phyloP scores from a whole-genome alignment of 495 filamentous ascomycete species.

The Penicillium verhagenii region DNA sequence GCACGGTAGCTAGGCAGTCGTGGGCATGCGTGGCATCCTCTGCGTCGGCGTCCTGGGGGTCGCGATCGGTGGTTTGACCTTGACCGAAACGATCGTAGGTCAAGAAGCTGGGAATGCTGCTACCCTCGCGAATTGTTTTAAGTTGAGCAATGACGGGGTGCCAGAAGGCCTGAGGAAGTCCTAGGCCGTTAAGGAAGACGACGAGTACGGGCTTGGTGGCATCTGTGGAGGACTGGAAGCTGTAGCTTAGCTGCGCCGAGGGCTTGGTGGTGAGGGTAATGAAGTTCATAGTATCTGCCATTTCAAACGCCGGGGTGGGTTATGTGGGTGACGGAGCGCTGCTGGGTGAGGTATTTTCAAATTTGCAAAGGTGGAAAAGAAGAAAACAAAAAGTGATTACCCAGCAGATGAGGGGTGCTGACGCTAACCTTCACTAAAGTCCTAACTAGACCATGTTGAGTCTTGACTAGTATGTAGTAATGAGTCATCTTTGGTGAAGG shows the following conservation, averaged over 20 bases:
- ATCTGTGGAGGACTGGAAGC: conserved; percentile 16
- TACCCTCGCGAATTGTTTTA: conserved; percentile 23
- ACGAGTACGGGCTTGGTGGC: conserved; percentile 36
- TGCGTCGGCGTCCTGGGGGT: conserved; percentile 48
- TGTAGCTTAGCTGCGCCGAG: conserved; percentile 26
- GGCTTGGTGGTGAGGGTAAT: conserved; percentile 30
- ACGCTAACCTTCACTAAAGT: too few species aligned
- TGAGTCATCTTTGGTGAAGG: too few species aligned
- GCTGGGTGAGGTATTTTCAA: too few species aligned
- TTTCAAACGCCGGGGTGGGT: not conserved
- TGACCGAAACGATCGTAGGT: conserved; percentile 67
- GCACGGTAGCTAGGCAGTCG: conserved; percentile 44
- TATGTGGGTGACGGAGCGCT: not conserved
- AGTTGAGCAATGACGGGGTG: conserved; percentile 41
- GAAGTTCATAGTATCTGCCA: conserved; percentile 14
- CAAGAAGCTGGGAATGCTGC: conserved; percentile 46
- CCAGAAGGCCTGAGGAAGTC: conserved; percentile 53
- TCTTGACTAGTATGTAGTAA: too few species aligned
- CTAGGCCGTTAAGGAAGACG: conserved; percentile 63
- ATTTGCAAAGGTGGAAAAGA: too few species aligned
- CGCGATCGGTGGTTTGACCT: conserved; percentile 51
- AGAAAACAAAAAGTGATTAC: too few species aligned
- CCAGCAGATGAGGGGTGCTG: too few species aligned
- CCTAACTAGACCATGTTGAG: too few species aligned
- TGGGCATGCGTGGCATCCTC: conserved; percentile 51